Base-by-base conservation (phyloP, 176 grass and related monocot species). In the Secale cereale region DNA sequence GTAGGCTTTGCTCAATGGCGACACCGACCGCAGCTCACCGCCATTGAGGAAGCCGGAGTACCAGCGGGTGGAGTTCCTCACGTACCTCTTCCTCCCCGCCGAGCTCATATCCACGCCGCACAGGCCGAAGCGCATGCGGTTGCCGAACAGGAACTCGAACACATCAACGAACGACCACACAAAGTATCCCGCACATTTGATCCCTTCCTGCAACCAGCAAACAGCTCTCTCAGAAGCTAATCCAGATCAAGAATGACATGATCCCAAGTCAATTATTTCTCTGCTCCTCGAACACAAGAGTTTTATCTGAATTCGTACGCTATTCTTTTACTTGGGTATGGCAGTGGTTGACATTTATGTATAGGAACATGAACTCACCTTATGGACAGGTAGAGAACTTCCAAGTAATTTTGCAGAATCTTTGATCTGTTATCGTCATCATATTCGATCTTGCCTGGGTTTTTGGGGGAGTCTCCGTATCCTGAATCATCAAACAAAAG, bases 121-220 rank as follows among this genome's bases (percentile, higher is more conserved):
- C 43, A 46, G 13, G 2, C 43, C 90, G 29, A 81, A 94, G 28
- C 78, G 81, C 17, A 13, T 0, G 10, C 7, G 16, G 72, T 89
- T 87, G 33, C 88, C 84, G 35, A 1, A 74, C 4, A 80, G 0
- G 57, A 89, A 85, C 83, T 94, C 92, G 33, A 91, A 97, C 27
- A 59, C 80, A 16, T 91, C 94, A 26, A 97, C 7, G 9, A 94
- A 71, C 11, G 90, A 94, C 95, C 95, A 97, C 32, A 89, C 86
- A 65, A 97, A 92, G 80, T 97, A 97, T 13, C 92, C 95, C 39
- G 71, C 7, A 26, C 50, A 39, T 94, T 69, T 20, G 95, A 94
- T 59, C 95, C 95, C 25, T 94, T 94, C 95, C 90, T 97, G 90
- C 62, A 85, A 78, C 20, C 29, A 67, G 30, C 4, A 67, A 15